Conservation (phyloP, 805 yeast genomes). For the Barnettozyma sucrosica region DNA sequence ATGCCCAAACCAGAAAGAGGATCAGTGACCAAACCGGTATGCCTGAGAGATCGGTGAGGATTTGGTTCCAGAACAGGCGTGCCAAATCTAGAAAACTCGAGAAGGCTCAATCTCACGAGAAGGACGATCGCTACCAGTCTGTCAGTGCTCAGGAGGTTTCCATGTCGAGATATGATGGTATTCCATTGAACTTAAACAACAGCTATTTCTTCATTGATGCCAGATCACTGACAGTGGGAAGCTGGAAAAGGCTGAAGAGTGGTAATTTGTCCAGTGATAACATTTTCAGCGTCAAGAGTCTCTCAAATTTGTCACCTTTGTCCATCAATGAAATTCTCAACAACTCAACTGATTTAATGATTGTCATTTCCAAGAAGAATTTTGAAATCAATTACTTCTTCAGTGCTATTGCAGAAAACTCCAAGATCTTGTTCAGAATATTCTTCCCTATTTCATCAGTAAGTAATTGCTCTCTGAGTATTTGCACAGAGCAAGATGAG, state of each 20-base stretch:
- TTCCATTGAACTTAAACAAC: conserved; percentile 55
- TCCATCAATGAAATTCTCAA: conserved; percentile 59
- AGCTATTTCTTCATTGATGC: conserved; percentile 66
- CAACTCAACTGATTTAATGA: conserved; percentile 59
- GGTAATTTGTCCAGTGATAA: conserved; percentile 42
- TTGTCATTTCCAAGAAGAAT: conserved; percentile 65
- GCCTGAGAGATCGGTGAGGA: conserved; percentile 84
- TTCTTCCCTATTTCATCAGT: conserved; percentile 65
- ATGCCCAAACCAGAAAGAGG: conserved; percentile 60
- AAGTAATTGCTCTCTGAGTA: conserved; percentile 47
- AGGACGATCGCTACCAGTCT: conserved; percentile 14
- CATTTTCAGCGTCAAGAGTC: conserved; percentile 34
- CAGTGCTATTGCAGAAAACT: conserved; percentile 57
- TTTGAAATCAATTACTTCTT: conserved; percentile 73
- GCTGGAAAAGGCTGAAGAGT: conserved; percentile 73
- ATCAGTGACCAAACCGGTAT: conserved; percentile 70
- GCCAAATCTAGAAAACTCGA: conserved; percentile 70
- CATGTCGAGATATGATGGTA: conserved; percentile 30
- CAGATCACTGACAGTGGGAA: conserved; percentile 63
- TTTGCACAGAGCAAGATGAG: conserved; percentile 35
- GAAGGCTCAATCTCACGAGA: conserved; percentile 32
- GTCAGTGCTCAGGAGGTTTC: conserved; percentile 7
- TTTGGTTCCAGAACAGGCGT: conserved; percentile 89
- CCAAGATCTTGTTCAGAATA: conserved; percentile 64
- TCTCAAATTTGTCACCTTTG: conserved; percentile 62